phyloP scores from a whole-genome alignment of 2,329 filamentous ascomycete species.

The Diaporthe ilicicola region DNA sequence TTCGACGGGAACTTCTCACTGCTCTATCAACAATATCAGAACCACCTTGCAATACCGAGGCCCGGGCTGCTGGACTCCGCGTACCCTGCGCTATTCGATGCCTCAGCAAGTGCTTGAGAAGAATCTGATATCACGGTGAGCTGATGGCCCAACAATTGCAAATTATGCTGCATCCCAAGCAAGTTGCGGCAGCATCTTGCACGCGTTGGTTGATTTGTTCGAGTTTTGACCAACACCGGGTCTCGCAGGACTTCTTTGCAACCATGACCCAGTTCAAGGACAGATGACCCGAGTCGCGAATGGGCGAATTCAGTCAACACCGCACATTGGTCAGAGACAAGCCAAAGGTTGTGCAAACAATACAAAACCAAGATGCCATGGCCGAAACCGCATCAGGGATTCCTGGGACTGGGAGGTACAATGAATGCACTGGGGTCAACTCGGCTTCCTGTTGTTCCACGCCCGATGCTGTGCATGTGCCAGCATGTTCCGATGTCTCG shows the following conservation, averaged over 20 bases:
- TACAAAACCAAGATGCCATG: background rate
- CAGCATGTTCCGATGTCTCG: conserved; percentile 29
- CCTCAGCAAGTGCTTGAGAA: background rate
- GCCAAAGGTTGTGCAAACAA: no score
- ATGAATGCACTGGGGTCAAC: background rate
- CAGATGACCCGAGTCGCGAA: background rate
- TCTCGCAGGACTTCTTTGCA: background rate
- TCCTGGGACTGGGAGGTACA: background rate
- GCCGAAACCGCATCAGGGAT: background rate
- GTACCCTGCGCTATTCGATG: background rate
- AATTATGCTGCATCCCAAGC: no score
- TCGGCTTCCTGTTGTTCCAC: background rate
- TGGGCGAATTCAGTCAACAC: background rate
- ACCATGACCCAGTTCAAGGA: background rate
- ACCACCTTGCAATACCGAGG: background rate
- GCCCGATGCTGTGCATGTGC: conserved; percentile 13
- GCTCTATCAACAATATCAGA: background rate
- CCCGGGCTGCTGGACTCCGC: no score
- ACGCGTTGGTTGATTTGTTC: background rate
- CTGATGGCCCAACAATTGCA: background rate
- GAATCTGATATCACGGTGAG: background rate
- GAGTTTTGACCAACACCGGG: background rate
- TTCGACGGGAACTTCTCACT: no score
- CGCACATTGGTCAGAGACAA: background rate
- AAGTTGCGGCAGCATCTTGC: background rate